Conservation (phyloP, 2,329 filamentous ascomycete genomes). For the Penicillium verrucosum region DNA sequence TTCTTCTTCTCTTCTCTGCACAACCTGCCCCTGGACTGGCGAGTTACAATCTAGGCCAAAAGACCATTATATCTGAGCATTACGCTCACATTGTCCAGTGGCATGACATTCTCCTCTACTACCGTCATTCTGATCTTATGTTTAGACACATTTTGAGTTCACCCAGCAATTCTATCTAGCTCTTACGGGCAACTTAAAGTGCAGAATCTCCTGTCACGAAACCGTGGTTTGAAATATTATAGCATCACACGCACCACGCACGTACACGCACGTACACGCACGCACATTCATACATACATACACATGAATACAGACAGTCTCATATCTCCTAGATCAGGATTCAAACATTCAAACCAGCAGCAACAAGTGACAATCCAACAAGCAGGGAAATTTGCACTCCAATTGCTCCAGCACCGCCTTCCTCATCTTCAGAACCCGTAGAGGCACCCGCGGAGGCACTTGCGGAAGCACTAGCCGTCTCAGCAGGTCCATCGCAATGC, state of each 20-base stretch:
- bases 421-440: background rate
- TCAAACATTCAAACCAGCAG: background rate
- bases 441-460: background rate
- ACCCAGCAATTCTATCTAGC: background rate
- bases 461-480: background rate
- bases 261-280: background rate
- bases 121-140: background rate
- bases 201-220: background rate
- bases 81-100: too few relatives aligned
- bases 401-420: background rate
- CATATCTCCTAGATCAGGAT: background rate
- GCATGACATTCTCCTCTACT: too few relatives aligned
- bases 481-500: constrained; percentile 22
- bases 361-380: background rate
- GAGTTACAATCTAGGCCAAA: too few relatives aligned
- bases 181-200: background rate
- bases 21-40: too few relatives aligned
- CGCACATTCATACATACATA: background rate
- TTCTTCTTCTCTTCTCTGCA: too few relatives aligned
- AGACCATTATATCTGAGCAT: too few relatives aligned
- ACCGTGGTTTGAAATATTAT: background rate
- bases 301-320: background rate
- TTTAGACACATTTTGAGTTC: background rate
- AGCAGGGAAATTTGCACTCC: background rate
- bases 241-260: background rate